phyloP scores from a whole-genome alignment of 106 monocot species.

The Dioscorea alata region DNA sequence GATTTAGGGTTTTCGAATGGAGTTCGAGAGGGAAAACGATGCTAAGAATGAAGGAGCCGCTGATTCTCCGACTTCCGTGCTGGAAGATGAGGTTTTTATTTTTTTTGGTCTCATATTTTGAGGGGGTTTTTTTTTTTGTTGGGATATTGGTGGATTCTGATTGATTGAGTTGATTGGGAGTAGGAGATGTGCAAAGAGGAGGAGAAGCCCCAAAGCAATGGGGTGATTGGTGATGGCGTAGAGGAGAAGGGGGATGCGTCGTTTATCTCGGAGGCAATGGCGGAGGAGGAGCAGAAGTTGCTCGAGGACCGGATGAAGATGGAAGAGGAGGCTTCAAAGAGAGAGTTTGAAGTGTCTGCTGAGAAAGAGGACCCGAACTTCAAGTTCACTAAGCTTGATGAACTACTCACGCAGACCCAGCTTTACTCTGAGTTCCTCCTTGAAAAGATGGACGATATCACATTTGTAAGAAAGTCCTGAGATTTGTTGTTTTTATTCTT shows the following conservation, averaged over 20 bases:
- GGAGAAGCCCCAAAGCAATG: slow-evolving; percentile 3
- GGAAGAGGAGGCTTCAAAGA: slow-evolving; percentile 10
- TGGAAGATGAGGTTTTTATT: slow-evolving; percentile 59
- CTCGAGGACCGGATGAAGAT: slow-evolving; percentile 27
- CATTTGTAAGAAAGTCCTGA: slow-evolving; percentile 26
- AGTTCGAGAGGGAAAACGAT: slow-evolving; percentile 14
- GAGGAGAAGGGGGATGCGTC: slow-evolving; percentile 64
- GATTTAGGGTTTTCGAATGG: too few relatives aligned
- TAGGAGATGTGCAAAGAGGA: slow-evolving; percentile 17
- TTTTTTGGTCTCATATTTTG: background rate
- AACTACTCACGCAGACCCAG: slow-evolving; percentile 66
- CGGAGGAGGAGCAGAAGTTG: slow-evolving; percentile 46
- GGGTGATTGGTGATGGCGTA: slow-evolving; percentile 1
- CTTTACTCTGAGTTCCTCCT: slow-evolving; percentile 76
- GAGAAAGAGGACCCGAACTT: slow-evolving; percentile 6
- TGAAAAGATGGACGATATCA: slow-evolving; percentile 85
- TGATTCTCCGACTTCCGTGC: slow-evolving; percentile 80
- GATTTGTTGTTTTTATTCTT: background rate
- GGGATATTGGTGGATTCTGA: background rate
- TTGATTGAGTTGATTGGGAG: background rate
- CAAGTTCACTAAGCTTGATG: slow-evolving; percentile 60
- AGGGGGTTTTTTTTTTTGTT: background rate
- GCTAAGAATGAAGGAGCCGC: slow-evolving; percentile 37
- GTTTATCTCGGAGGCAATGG: slow-evolving; percentile 53
- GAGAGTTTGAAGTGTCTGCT: background rate